These are phyloP conservation scores for Leccinum barrowsii DNA, from an alignment of 768 basidiomycete species.

Conservation along the genomic window DNA sequence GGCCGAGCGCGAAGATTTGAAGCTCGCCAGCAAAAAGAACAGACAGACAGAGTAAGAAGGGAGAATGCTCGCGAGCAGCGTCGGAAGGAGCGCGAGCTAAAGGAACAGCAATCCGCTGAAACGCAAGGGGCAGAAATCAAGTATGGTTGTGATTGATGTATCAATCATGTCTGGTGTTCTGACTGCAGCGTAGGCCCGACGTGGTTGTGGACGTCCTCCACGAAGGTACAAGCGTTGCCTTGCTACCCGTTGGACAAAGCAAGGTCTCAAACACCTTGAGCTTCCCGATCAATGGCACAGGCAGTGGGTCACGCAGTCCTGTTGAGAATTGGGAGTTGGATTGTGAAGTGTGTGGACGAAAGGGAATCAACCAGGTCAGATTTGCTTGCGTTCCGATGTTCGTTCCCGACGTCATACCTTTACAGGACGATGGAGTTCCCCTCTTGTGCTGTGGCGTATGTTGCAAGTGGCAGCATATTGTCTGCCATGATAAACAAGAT, in stretches of 20 bases:
- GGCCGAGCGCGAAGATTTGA: slow-evolving; percentile 59
- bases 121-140: slow-evolving; percentile 4
- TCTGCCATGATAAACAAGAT: slow-evolving; percentile 78
- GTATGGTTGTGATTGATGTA: slow-evolving; percentile 10
- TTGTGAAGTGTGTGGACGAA: slow-evolving; percentile 79
- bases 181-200: slow-evolving; percentile 14
- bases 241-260: slow-evolving; percentile 3
- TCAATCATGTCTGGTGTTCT: slow-evolving; percentile 11
- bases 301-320: slow-evolving; percentile 51
- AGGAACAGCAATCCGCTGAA: slow-evolving; percentile 22
- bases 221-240: not conserved
- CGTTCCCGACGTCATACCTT: slow-evolving; percentile 7
- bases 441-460: slow-evolving; percentile 83
- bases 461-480: slow-evolving; percentile 86
- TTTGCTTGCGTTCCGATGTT: not conserved
- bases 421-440: slow-evolving; percentile 73
- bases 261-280: slow-evolving; percentile 1
- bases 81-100: slow-evolving; percentile 33
- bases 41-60: slow-evolving; percentile 47
- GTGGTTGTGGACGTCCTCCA: not conserved
- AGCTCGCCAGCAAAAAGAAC: slow-evolving; percentile 54
- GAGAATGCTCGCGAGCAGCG: slow-evolving; percentile 60
- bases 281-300: slow-evolving; percentile 23
- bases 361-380: slow-evolving; percentile 71
- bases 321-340: slow-evolving; percentile 80